Evolutionary conservation across 169 alveolate species (phyloP), one percentile per base, ranked within the genome.

Genomic region (Cryptosporidium canis): DNA sequence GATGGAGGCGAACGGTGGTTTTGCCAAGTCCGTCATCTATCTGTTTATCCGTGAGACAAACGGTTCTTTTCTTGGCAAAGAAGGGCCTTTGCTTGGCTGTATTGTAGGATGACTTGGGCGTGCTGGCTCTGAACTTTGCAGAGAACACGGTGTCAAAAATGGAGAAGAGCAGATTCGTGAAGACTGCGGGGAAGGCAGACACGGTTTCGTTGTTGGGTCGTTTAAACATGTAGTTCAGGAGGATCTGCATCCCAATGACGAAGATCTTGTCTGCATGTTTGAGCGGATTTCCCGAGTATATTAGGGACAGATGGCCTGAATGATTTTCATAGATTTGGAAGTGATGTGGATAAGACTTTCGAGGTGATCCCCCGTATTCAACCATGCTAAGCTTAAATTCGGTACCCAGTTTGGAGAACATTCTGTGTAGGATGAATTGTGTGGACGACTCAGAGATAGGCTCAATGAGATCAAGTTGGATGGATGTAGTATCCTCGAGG

Each of bases 81-180:
- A 35, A 33, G 1, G 48, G 2, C 0, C 48, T 44, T 29, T 39
- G 33, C 7, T n/a, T 61, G 12, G 45, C 9, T 6, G 68, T 29
- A 31, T 29, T 27, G 33, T 29, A 44, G 9, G 55, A n/a, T n/a
- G 55, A 21, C 18, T 51, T 51, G n/a, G 63, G 7, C 24, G 35
- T 21, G 35, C 18, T 51, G 18, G 18, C 1, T 51, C 24, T 51
- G 5, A 51, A 1, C 24, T 51, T 51, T 0, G n/a, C 24, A 1
- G 63, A 51, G 39, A 70, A 47, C 0, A 70, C 47, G 7, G 39
- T 31, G 37, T 70, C 84, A 33, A 70, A 70, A n/a, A 70, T 33
- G 16, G 35, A 31, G 39, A 70, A 70, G 4, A 70, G 64, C 0
- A 70, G 3, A 27, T 48, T 48, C 5, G 33, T 48, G 14, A 37